Percentiles rank a stretch among this genome's conserved stretches.
phyloP scores from a whole-genome alignment of 148 eudicot genomes.

The Rhododendron ovatum region DNA sequence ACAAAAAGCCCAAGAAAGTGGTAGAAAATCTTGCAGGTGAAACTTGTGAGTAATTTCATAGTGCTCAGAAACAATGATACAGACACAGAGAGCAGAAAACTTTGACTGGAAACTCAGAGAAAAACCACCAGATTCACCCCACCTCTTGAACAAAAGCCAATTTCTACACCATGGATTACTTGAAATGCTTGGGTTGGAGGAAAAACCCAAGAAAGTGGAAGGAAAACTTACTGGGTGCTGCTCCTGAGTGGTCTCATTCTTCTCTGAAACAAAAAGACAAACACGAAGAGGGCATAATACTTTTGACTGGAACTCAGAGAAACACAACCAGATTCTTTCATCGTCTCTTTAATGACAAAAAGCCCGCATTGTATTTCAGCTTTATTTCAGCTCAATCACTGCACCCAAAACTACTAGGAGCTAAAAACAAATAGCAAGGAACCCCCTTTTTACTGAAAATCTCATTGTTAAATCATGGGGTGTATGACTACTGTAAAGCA shows the following conservation, averaged over 20 bases:
- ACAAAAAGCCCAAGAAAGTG: neutral
- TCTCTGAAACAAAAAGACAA: slow-evolving; percentile 2
- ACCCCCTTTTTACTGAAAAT: neutral
- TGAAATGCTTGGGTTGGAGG: neutral
- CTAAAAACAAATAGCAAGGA: neutral
- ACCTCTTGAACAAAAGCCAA: neutral
- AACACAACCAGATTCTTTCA: neutral
- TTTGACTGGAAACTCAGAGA: neutral
- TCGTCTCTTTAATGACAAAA: slow-evolving; percentile 15
- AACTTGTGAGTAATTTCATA: neutral
- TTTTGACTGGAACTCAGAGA: slow-evolving; percentile 12
- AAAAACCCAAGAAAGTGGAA: neutral
- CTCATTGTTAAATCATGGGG: neutral
- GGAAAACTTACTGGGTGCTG: neutral
- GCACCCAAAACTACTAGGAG: neutral
- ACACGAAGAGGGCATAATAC: slow-evolving; percentile 6
- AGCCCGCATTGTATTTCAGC: neutral
- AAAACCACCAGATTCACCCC: neutral
- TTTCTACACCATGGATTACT: neutral
- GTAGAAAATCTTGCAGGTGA: neutral
- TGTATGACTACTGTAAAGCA: neutral
- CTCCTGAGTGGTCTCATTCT: slow-evolving; percentile 11
- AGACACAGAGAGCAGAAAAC: neutral
- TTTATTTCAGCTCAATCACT: neutral
- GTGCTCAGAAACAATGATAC: neutral